These are phyloP conservation scores for Typha latifolia DNA, from an alignment of 176 grass and related monocot species.

Conservation along the genomic window DNA sequence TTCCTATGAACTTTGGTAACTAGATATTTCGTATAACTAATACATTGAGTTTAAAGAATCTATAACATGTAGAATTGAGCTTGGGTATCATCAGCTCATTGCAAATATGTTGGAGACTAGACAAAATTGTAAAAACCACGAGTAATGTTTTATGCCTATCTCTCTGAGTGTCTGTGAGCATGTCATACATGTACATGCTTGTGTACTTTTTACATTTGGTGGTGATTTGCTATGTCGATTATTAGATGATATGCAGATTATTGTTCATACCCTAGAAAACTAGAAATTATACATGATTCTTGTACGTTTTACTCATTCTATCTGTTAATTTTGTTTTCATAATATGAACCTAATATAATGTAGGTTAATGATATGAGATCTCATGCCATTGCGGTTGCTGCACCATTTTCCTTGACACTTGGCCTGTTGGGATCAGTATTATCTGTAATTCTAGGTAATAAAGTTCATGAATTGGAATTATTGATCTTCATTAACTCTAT, in stretches of 20 bases:
- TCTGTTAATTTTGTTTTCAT: neutral
- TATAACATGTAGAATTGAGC: too few relatives aligned
- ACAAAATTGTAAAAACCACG: too few relatives aligned
- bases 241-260: too few relatives aligned
- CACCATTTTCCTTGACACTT: constrained; percentile 26
- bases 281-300: neutral
- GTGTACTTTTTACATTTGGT: too few relatives aligned
- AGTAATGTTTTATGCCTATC: too few relatives aligned
- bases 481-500: neutral
- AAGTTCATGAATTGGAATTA: neutral
- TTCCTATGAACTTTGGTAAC: neutral
- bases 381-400: constrained; percentile 18
- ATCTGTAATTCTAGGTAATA: constrained; percentile 8
- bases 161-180: too few relatives aligned
- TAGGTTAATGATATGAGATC: constrained; percentile 17
- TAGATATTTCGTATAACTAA: neutral
- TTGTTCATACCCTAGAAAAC: too few relatives aligned
- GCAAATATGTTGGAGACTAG: too few relatives aligned
- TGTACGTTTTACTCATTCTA: neutral
- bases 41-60: too few relatives aligned
- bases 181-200: too few relatives aligned
- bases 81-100: too few relatives aligned
- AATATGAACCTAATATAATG: neutral
- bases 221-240: too few relatives aligned
- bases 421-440: constrained; percentile 22